Evolutionary conservation across 257 asterid genomes (phyloP), one percentile per base, ranked within the genome.

Genomic region (Solanum neorickii): DNA sequence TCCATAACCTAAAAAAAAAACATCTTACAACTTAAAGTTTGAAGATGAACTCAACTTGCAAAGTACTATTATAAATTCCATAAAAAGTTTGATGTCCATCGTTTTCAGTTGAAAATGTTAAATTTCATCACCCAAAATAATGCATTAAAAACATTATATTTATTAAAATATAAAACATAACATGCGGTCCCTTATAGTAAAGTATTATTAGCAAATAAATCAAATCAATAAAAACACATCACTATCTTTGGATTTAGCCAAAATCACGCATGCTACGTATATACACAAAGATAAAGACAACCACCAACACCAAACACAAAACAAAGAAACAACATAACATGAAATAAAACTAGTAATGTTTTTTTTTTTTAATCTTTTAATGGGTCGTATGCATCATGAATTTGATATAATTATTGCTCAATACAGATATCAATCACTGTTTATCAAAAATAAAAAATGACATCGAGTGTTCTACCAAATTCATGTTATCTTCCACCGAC

Each of bases 181-280:
- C 25, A 47, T 47, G 68, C 5, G 66, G 84, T 9, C 84, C 84
- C 66, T 78, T 78, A 37, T 56, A 56, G n/a, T 18, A 56, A 56
- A 56, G n/a, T 8, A 46, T 8, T 46, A 27, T 44, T 25, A 41
- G 5, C 15, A 13, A n/a, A 78, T 31, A 78, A 15, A 78, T 44
- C 52, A 77, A 80, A 80, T 80, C 68, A 47, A 80, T 80, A 47
- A 27, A 68, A 80, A 29, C 68, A 80, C 27, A 78, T 46, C 66
- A 78, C 84, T 78, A 20, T 77, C 62, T 27, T 29, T 23, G 9
- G 39, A 44, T 39, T 46, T 44, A 16, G 84, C 27, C 9, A 62
- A 37, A 84, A 85, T 87, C 88, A 76, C 84, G 91, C 93, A 88
- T 87, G 93, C 92, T 46, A 87, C 87, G 90, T 88, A 87, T 73